Conservation (phyloP, 2,329 filamentous ascomycete genomes). For the Fusarium incarnatum region DNA sequence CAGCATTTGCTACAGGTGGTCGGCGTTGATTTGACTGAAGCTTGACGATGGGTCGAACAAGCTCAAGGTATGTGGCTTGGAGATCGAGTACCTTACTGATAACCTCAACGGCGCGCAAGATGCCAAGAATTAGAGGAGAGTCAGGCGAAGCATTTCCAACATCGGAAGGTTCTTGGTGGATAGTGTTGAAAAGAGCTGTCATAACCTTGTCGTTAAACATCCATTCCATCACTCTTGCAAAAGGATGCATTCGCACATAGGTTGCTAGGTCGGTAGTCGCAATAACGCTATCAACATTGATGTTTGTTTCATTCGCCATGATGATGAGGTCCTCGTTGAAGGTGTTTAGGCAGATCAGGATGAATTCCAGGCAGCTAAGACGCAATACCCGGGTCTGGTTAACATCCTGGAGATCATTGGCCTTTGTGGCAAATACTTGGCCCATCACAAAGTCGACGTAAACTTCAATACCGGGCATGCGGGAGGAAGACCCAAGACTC, state of each 20-base stretch:
- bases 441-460: constrained; percentile 94
- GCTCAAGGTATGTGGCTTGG: constrained; percentile 90
- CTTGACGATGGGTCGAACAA: constrained; percentile 84
- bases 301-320: constrained; percentile 81
- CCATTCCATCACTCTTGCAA: constrained; percentile 96
- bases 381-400: constrained; percentile 79
- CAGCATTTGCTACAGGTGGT: constrained; percentile 71
- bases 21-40: constrained; percentile 69
- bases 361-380: constrained; percentile 86
- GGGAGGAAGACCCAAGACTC: constrained; percentile 79
- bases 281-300: constrained; percentile 81
- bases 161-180: constrained; percentile 80
- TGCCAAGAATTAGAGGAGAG: constrained; percentile 83
- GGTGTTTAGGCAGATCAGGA: constrained; percentile 78
- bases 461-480: constrained; percentile 85
- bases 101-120: constrained; percentile 84
- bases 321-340: constrained; percentile 96
- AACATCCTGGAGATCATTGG: constrained; percentile 72
- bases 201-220: constrained; percentile 94
- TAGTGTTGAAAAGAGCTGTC: constrained; percentile 78
- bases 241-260: constrained; percentile 91
- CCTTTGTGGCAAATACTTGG: constrained; percentile 76
- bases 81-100: constrained; percentile 85
- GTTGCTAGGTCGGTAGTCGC: constrained; percentile 77
- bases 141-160: constrained; percentile 79